phyloP scores from a whole-genome alignment of 2,329 filamentous ascomycete genomes.

The Stylonectria norvegica region DNA sequence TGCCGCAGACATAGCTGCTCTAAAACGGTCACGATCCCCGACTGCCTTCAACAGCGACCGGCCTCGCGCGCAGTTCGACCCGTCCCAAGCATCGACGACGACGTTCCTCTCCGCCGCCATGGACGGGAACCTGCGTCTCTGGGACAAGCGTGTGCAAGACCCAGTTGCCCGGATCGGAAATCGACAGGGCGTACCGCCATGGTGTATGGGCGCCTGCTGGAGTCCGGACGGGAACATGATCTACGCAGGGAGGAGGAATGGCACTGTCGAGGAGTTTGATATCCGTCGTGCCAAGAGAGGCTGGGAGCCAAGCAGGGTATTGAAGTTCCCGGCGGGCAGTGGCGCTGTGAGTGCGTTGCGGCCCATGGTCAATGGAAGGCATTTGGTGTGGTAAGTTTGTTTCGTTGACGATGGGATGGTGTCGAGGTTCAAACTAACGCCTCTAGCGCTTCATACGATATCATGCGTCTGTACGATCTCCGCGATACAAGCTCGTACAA shows the following conservation, averaged over 20 bases:
- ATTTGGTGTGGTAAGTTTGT: conserved; percentile 68
- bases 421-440: background rate
- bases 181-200: conserved; percentile 75
- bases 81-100: conserved; percentile 62
- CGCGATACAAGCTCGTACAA: conserved; percentile 61
- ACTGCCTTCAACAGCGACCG: conserved; percentile 34
- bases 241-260: conserved; percentile 85
- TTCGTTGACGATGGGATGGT: background rate
- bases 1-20: conserved; percentile 5
- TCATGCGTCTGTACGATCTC: conserved; percentile 88
- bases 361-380: conserved; percentile 88
- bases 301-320: conserved; percentile 69
- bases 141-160: conserved; percentile 76
- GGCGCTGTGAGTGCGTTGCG: conserved; percentile 84
- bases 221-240: conserved; percentile 92
- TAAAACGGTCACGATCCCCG: conserved; percentile 23
- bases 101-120: conserved; percentile 88
- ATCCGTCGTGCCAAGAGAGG: conserved; percentile 69
- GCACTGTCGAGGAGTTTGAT: conserved; percentile 91
- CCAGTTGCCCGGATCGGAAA: conserved; percentile 78
- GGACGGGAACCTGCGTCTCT: conserved; percentile 85
- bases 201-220: conserved; percentile 98
- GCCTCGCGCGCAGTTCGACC: conserved; percentile 44
- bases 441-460: conserved; percentile 83
- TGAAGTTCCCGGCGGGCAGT: conserved; percentile 86